Percentiles rank a stretch among this genome's conserved stretches.
These are phyloP conservation scores for Calocera cornea DNA, from an alignment of 768 basidiomycete species.

Conservation along the genomic window DNA sequence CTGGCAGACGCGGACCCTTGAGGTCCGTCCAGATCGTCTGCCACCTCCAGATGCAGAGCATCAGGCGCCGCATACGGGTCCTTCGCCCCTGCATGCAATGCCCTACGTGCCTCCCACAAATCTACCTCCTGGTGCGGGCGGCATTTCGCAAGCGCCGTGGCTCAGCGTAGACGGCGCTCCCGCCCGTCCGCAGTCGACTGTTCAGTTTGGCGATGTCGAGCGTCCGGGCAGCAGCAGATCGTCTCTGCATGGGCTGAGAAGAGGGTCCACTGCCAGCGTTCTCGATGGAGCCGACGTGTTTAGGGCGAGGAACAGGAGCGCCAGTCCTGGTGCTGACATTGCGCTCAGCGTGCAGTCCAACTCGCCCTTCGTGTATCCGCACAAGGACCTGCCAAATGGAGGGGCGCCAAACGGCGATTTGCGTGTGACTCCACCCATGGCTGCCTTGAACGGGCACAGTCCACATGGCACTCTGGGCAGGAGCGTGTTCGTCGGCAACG, in stretches of 20 bases:
- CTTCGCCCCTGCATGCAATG: not conserved
- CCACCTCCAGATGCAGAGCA: conserved; percentile 26
- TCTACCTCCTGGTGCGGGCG: not conserved
- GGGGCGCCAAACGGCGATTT: not conserved
- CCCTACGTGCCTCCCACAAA: conserved; percentile 4
- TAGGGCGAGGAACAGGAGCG: not conserved
- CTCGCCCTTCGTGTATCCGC: not conserved
- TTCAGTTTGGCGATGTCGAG: not conserved
- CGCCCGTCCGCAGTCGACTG: not conserved
- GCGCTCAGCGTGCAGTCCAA: not conserved
- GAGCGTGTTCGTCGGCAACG: conserved; percentile 76
- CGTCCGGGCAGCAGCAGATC: not conserved
- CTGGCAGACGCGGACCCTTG: conserved; percentile 89
- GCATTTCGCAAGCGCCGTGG: not conserved
- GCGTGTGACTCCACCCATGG: not conserved
- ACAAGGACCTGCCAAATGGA: not conserved
- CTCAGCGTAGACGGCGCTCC: not conserved
- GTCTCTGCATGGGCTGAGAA: not conserved
- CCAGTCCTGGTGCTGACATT: not conserved
- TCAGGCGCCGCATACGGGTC: not conserved
- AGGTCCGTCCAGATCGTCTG: conserved; percentile 80
- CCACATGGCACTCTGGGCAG: conserved; percentile 5
- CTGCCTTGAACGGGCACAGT: not conserved
- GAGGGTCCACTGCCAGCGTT: not conserved
- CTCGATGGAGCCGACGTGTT: not conserved